A percentile compares a stretch with the other conserved stretches of the same genome.
These are phyloP conservation scores for Nyssa sinensis DNA, from an alignment of 148 eudicot genomes.

Conservation along the genomic window DNA sequence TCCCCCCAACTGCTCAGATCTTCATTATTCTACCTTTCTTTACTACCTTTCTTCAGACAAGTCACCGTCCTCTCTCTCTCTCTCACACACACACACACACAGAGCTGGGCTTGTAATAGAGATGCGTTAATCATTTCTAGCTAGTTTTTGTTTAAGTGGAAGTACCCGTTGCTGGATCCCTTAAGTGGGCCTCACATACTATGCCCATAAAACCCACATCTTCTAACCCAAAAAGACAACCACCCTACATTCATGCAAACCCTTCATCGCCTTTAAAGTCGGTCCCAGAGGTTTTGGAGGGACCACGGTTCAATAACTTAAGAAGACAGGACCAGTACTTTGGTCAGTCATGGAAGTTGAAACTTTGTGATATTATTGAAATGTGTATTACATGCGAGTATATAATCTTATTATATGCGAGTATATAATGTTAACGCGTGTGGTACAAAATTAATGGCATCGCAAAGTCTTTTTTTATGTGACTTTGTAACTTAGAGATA, in stretches of 20 bases:
- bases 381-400: too few relatives aligned
- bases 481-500: too few relatives aligned
- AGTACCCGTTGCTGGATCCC: conserved; percentile 11
- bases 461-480: too few relatives aligned
- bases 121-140: neutral
- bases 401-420: too few relatives aligned
- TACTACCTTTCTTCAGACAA: conserved; percentile 19
- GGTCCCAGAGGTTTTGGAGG: conserved; percentile 15
- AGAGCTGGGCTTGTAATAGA: neutral
- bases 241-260: conserved; percentile 63
- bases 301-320: too few relatives aligned
- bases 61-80: conserved; percentile 28
- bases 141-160: conserved; percentile 8
- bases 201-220: conserved; percentile 15
- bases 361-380: too few relatives aligned
- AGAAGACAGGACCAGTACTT: too few relatives aligned
- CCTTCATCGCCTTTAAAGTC: conserved; percentile 45
- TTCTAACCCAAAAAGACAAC: conserved; percentile 42
- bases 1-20: conserved; percentile 18
- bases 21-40: conserved; percentile 22
- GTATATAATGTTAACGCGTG: too few relatives aligned
- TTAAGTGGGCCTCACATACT: conserved; percentile 16
- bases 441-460: too few relatives aligned
- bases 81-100: neutral
- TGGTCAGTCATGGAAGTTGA: too few relatives aligned